These are phyloP conservation scores for Colletotrichum limetticola DNA, from an alignment of 2,329 filamentous ascomycete genomes.

Conservation along the genomic window DNA sequence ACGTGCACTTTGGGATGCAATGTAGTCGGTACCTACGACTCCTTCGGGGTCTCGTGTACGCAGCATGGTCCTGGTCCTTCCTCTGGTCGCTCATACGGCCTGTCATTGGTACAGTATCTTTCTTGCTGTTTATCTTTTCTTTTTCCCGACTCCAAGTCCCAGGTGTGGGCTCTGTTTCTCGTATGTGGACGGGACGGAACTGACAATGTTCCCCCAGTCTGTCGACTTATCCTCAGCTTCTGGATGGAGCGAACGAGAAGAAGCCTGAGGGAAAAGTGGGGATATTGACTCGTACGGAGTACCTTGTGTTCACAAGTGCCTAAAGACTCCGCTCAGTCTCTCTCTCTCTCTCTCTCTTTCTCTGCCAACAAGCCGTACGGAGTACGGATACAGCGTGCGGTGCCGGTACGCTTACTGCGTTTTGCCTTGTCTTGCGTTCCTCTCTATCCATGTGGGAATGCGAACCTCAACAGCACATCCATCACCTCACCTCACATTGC, in stretches of 20 bases:
- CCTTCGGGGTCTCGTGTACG: neutral
- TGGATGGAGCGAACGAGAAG: slow-evolving; percentile 16
- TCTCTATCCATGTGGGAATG: neutral
- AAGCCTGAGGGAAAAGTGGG: slow-evolving; percentile 20
- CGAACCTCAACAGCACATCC: neutral
- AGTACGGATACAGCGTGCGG: too few relatives aligned
- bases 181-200: neutral
- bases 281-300: slow-evolving; percentile 22
- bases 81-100: neutral
- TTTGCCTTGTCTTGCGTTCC: slow-evolving; percentile 4
- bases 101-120: neutral
- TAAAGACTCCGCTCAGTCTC: neutral
- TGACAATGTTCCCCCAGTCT: slow-evolving; percentile 4
- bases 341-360: neutral
- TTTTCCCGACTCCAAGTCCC: neutral
- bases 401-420: neutral
- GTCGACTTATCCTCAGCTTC: slow-evolving; percentile 3
- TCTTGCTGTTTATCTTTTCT: neutral
- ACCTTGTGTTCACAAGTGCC: slow-evolving; percentile 6
- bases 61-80: neutral
- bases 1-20: neutral
- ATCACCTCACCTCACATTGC: slow-evolving; percentile 6
- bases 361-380: neutral
- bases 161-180: slow-evolving; percentile 4
- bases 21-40: neutral